Evolutionary conservation across 1,284 basidiomycete species (phyloP).

Genomic region (Leccinum insolens): DNA sequence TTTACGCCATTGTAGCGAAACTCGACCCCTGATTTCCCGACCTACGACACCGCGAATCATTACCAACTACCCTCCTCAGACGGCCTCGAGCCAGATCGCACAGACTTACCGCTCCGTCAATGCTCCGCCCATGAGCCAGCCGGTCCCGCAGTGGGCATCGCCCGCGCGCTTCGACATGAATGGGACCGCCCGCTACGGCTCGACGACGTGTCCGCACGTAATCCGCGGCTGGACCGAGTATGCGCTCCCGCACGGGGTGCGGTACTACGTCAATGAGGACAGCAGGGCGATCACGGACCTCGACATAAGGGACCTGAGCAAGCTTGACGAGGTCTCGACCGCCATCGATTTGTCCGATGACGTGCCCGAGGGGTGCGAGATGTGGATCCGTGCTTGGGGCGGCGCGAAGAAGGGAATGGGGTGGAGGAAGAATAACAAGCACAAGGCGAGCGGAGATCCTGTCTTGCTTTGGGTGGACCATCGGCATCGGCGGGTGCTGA

Average conservation of each 20-base stretch:
- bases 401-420: no score
- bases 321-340: conserved; percentile 52
- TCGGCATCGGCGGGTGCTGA: conserved; percentile 37
- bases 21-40: conserved; percentile 39
- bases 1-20: conserved; percentile 34
- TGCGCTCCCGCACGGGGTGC: conserved; percentile 45
- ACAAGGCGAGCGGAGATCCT: no score
- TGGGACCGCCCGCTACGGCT: conserved; percentile 35
- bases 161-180: conserved; percentile 30
- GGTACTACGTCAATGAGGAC: conserved; percentile 39
- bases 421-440: no score
- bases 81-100: conserved; percentile 25
- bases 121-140: conserved; percentile 27
- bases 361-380: conserved; percentile 45
- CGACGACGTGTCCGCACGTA: no score
- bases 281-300: conserved; percentile 49
- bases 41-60: conserved; percentile 33
- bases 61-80: conserved; percentile 27
- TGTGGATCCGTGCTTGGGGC: no score
- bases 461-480: no score
- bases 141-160: conserved; percentile 33
- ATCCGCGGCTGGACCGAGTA: conserved; percentile 1
- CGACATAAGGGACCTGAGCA: conserved; percentile 54
- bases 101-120: conserved; percentile 25
- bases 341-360: conserved; percentile 45